These are phyloP conservation scores for Colletotrichum gigasporum DNA, from an alignment of 2,329 filamentous ascomycete genomes.

Conservation along the genomic window DNA sequence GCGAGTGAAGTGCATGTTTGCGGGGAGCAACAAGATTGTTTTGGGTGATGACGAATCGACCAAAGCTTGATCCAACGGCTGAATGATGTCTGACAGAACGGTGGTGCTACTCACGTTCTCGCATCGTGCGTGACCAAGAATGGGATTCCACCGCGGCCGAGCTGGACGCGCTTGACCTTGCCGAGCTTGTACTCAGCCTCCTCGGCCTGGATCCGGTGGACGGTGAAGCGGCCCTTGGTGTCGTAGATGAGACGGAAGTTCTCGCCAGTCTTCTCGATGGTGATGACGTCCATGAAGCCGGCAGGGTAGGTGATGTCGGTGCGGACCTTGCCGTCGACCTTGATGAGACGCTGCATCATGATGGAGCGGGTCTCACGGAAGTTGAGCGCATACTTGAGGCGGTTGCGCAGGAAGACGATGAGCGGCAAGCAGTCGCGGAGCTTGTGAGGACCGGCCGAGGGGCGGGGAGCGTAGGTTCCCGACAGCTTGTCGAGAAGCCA, in stretches of 20 bases:
- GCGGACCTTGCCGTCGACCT: constrained; percentile 99
- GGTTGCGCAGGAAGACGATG: constrained; percentile 97
- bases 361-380: constrained; percentile 97
- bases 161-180: constrained; percentile 99
- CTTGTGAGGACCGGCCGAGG: constrained; percentile 95
- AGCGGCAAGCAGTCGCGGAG: constrained; percentile 98
- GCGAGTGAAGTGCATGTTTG: constrained; percentile 15
- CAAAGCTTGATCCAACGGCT: constrained; percentile 99
- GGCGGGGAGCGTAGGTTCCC: constrained; percentile 81
- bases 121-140: constrained; percentile 99
- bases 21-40: constrained; percentile 17
- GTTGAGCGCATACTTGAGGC: constrained; percentile 99
- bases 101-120: constrained; percentile 89
- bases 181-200: constrained; percentile 99
- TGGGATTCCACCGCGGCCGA: constrained; percentile 99
- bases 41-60: constrained; percentile 61
- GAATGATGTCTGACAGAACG: constrained; percentile 91
- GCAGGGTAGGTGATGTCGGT: constrained; percentile 97
- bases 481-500: constrained; percentile 99
- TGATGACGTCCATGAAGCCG: constrained; percentile 99
- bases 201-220: constrained; percentile 98
- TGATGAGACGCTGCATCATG: constrained; percentile 99
- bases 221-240: constrained; percentile 99
- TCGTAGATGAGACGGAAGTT: constrained; percentile 99
- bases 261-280: constrained; percentile 99